Evolutionary conservation across 2,329 filamentous ascomycete genomes (phyloP), one percentile per base, ranked within the genome.

Genomic region (Trichoderma hamatum): DNA sequence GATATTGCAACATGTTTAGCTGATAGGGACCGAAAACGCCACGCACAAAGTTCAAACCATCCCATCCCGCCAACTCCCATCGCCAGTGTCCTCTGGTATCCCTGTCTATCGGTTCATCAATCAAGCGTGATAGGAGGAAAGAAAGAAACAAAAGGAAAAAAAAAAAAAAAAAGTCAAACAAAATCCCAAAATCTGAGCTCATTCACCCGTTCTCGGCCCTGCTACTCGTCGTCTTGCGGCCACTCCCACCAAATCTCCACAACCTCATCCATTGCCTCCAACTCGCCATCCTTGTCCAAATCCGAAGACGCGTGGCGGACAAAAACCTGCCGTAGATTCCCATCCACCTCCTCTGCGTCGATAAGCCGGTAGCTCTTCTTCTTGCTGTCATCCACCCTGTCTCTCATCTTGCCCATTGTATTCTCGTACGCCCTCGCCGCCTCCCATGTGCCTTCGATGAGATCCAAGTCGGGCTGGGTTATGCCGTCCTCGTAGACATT

Each of bases 381-480:
- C 63, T 81, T 75, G 1, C 78, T 76, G 14, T 73, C 71, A 1
- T 74, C 71, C 21, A 82, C 72, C 54, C 74, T 76, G 10, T 74
- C 72, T 55, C 84, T 80, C 67, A 88, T 78, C 0, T 86, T 86
- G 1, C 85, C 86, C 39, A 89, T 79, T 66, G 83, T 84, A 72
- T 84, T 85, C 55, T 86, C 81, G 72, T 83, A 88, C 10, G 82
- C 82, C 19, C 76, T 76, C 24, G 82, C 83, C 24, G 81, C 77
- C 28, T 82, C 79, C 83, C 85, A 89, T 0, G 87, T 89, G 60
- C 81, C 81, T 75, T 89, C 87, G 72, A 84, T 81, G 56, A 81
- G 80, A 39, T 80, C 76, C 14, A 85, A 74, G 28, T 85, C 82
- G 1, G 84, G 68, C 3, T 74, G 72, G 6, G 79, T 77, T 6